phyloP scores from a whole-genome alignment of 306 rosid genomes.

The Cicer cuneatum region DNA sequence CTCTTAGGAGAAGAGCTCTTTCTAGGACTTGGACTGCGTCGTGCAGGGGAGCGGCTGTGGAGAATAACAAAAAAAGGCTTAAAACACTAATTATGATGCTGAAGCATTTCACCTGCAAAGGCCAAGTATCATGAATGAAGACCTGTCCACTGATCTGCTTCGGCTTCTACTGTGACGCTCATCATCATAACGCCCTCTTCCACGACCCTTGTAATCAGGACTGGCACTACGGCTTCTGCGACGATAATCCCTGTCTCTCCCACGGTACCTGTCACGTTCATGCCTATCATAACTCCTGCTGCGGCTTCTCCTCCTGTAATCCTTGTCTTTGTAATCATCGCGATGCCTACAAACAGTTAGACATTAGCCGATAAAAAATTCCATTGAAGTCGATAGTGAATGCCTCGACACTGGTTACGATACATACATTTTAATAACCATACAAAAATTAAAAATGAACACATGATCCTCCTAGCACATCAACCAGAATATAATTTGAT shows the following conservation, averaged over 20 bases:
- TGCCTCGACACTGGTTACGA: background rate
- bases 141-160: constrained; percentile 78
- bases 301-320: constrained; percentile 70
- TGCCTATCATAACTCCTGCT: constrained; percentile 76
- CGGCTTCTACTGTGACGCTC: constrained; percentile 63
- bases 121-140: background rate
- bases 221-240: constrained; percentile 74
- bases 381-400: background rate
- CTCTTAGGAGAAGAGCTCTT: constrained; percentile 61
- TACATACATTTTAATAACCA: background rate
- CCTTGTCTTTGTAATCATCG: constrained; percentile 68
- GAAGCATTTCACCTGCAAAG: constrained; percentile 5
- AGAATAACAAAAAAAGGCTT: constrained; percentile 5
- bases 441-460: background rate
- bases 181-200: constrained; percentile 68
- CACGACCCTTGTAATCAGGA: constrained; percentile 70
- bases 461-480: background rate
- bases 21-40: constrained; percentile 62
- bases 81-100: background rate
- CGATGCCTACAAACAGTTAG: constrained; percentile 50
- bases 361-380: constrained; percentile 1
- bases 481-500: background rate
- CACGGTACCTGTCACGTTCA: constrained; percentile 66
- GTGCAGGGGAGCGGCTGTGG: constrained; percentile 68
- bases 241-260: constrained; percentile 64